Evolutionary conservation across 495 filamentous ascomycete species (phyloP).

Genomic region (Jackrogersella minutella): DNA sequence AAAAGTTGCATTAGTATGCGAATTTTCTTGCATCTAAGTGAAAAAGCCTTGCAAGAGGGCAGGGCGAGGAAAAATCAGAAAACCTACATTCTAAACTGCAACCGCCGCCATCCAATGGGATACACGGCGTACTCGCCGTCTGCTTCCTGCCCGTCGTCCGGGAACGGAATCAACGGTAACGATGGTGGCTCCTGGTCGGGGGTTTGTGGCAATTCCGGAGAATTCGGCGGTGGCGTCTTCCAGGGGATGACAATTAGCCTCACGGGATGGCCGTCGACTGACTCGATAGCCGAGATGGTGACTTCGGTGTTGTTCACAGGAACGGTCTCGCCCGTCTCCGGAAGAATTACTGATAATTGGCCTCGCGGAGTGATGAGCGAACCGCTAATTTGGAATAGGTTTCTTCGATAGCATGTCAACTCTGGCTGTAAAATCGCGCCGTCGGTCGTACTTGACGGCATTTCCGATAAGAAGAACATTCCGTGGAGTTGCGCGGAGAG

Average conservation of each 20-base stretch:
- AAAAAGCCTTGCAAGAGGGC: not conserved
- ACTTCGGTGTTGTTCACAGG: slow-evolving; percentile 84
- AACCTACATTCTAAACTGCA: slow-evolving; percentile 84
- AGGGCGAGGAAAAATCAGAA: not conserved
- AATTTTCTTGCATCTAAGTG: not conserved
- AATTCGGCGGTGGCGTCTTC: slow-evolving; percentile 88
- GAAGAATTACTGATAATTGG: slow-evolving; percentile 74
- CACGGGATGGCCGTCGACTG: slow-evolving; percentile 86
- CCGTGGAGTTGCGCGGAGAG: slow-evolving; percentile 88
- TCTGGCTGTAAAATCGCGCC: slow-evolving; percentile 73
- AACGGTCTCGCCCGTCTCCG: slow-evolving; percentile 82
- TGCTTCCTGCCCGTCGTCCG: slow-evolving; percentile 70
- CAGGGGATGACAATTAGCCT: slow-evolving; percentile 94
- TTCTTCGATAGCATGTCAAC: slow-evolving; percentile 91
- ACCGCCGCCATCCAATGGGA: slow-evolving; percentile 86
- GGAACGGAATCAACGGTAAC: slow-evolving; percentile 78
- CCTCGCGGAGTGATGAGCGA: slow-evolving; percentile 80
- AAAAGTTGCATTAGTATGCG: slow-evolving; percentile 30
- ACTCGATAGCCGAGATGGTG: slow-evolving; percentile 87
- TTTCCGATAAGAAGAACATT: slow-evolving; percentile 96
- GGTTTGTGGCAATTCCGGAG: slow-evolving; percentile 62
- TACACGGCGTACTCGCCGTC: slow-evolving; percentile 81
- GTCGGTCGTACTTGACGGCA: slow-evolving; percentile 72
- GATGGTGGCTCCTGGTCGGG: slow-evolving; percentile 66
- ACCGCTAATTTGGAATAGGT: slow-evolving; percentile 91